These are phyloP conservation scores for Stagonosporopsis vannaccii DNA, from an alignment of 2,329 filamentous ascomycete genomes.

Conservation along the genomic window DNA sequence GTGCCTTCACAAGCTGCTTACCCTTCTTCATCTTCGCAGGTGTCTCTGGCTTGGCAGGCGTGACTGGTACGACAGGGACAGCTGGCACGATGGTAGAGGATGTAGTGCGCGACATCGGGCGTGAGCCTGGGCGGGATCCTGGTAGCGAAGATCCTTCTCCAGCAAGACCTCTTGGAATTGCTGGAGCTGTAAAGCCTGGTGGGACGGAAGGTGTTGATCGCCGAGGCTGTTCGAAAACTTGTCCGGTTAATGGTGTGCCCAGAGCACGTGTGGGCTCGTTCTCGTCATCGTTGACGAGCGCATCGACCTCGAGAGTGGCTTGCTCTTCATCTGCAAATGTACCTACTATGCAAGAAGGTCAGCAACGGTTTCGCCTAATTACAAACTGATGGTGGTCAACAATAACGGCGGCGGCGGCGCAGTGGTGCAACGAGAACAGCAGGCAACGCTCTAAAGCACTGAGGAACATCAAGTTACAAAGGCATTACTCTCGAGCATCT, in stretches of 20 bases:
- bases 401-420: constrained; percentile 28
- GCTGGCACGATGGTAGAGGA: constrained; percentile 44
- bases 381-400: not conserved
- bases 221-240: constrained; percentile 47
- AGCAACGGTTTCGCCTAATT: constrained; percentile 41
- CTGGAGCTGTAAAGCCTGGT: constrained; percentile 52
- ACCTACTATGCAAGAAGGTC: constrained; percentile 63
- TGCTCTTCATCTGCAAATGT: constrained; percentile 66
- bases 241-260: constrained; percentile 28
- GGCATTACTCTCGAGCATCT: constrained; percentile 47
- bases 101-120: constrained; percentile 47
- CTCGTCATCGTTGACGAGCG: constrained; percentile 67
- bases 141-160: constrained; percentile 33
- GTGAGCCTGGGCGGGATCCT: constrained; percentile 32
- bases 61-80: constrained; percentile 52
- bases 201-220: constrained; percentile 56
- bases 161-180: constrained; percentile 28
- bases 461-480: constrained; percentile 41
- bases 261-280: constrained; percentile 43
- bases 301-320: constrained; percentile 70
- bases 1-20: constrained; percentile 25
- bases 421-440: constrained; percentile 1
- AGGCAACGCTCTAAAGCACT: constrained; percentile 30
- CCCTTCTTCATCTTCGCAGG: constrained; percentile 39
- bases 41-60: constrained; percentile 41